phyloP scores from a whole-genome alignment of 163 green algal species.

The Chlamydomonas reinhardtii region DNA sequence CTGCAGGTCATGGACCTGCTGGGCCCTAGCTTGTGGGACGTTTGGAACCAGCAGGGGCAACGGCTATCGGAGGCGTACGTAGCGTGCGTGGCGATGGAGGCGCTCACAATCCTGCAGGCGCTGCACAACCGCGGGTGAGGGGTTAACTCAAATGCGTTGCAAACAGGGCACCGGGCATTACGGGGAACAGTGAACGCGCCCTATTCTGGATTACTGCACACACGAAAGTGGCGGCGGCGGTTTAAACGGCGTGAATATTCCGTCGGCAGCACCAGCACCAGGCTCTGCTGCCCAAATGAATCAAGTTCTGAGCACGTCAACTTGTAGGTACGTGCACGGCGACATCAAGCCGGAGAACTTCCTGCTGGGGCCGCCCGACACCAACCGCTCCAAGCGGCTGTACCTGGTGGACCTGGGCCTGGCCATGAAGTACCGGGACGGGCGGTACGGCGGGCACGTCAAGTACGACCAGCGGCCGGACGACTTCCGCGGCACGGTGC shows the following conservation, averaged over 20 bases:
- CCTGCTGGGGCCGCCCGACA: slow-evolving; percentile 90
- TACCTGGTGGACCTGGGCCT: slow-evolving; percentile 99
- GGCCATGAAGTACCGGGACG: slow-evolving; percentile 56
- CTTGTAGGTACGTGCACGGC: slow-evolving; percentile 79
- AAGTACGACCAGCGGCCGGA: slow-evolving; percentile 99
- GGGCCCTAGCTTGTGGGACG: slow-evolving; percentile 98
- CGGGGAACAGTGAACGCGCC: too few species aligned
- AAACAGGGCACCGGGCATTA: too few species aligned
- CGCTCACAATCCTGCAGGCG: slow-evolving; percentile 96
- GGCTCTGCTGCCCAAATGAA: too few species aligned
- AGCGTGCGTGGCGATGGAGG: slow-evolving; percentile 98
- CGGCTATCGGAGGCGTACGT: slow-evolving; percentile 97
- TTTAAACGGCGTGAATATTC: too few species aligned
- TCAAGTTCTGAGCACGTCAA: too few species aligned
- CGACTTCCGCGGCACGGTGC: slow-evolving; percentile 98
- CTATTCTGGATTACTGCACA: too few species aligned
- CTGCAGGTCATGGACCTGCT: slow-evolving; percentile 98
- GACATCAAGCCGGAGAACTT: slow-evolving; percentile 99
- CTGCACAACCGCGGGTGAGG: slow-evolving; percentile 94
- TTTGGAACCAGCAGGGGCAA: slow-evolving; percentile 95
- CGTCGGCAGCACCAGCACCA: too few species aligned
- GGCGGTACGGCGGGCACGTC: slow-evolving; percentile 84
- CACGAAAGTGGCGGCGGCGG: too few species aligned
- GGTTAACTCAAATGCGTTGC: too few species aligned
- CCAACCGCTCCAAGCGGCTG: slow-evolving; percentile 94